Evolutionary conservation across 176 grass and related monocot species (phyloP).

Genomic region (Avena insularis): DNA sequence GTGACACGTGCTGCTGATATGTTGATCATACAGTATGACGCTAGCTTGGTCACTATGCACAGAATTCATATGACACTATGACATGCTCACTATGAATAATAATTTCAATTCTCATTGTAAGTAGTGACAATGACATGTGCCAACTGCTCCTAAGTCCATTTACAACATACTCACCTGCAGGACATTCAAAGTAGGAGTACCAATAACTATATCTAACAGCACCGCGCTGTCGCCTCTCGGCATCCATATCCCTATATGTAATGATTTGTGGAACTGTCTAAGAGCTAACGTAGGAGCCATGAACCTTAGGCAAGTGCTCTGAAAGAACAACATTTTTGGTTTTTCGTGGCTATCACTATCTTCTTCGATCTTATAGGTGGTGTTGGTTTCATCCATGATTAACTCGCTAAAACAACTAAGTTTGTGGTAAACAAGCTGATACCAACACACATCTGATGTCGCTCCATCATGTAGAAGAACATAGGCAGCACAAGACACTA

Average conservation of each 20-base stretch:
- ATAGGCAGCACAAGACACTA: not conserved
- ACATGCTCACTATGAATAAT: not conserved
- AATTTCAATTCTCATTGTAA: constrained; percentile 1
- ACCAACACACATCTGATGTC: not conserved
- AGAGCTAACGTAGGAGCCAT: not conserved
- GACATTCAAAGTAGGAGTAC: not conserved
- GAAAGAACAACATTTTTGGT: no score
- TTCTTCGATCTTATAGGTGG: not conserved
- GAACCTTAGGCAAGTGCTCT: no score
- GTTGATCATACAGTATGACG: not conserved
- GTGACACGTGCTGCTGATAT: constrained; percentile 6
- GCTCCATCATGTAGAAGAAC: not conserved
- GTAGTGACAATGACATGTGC: not conserved
- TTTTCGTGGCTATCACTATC: not conserved
- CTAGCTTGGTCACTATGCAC: not conserved
- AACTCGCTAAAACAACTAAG: not conserved
- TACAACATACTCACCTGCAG: not conserved
- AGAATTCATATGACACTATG: not conserved
- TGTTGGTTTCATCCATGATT: not conserved
- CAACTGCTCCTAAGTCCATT: not conserved
- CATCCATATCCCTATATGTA: not conserved
- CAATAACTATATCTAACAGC: not conserved
- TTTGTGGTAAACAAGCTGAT: not conserved
- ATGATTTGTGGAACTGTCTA: not conserved
- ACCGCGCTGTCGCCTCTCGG: not conserved